Evolutionary conservation across 2,329 filamentous ascomycete species (phyloP).

Genomic region (Aspergillus quadrilineatus): DNA sequence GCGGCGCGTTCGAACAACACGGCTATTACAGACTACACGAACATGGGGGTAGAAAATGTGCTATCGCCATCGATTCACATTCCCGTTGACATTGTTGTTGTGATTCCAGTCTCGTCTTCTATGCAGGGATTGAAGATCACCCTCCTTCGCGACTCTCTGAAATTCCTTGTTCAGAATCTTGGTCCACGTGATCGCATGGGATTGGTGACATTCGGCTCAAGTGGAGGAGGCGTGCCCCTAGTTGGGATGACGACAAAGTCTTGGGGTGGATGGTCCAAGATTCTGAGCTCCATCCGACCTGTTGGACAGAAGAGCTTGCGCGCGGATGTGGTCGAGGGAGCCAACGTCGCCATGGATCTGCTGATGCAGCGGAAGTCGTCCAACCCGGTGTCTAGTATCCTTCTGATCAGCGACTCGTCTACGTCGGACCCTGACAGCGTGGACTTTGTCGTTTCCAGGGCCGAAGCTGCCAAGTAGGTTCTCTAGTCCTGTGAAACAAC

Average conservation of each 20-base stretch:
- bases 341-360: conserved; percentile 96
- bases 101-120: conserved; percentile 94
- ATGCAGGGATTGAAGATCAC: conserved; percentile 99
- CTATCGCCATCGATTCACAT: conserved; percentile 77
- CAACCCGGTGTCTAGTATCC: conserved; percentile 91
- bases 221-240: conserved; percentile 85
- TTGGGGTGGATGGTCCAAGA: conserved; percentile 87
- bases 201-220: conserved; percentile 93
- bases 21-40: conserved; percentile 88
- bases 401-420: conserved; percentile 95
- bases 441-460: conserved; percentile 94
- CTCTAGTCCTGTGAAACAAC: neutral
- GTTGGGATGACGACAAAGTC: conserved; percentile 98
- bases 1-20: conserved; percentile 80
- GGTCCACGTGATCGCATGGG: conserved; percentile 96
- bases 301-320: conserved; percentile 95
- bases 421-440: conserved; percentile 93
- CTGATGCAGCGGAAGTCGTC: conserved; percentile 96
- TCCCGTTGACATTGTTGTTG: conserved; percentile 90
- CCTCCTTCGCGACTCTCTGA: conserved; percentile 83
- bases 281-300: conserved; percentile 82
- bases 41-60: conserved; percentile 53
- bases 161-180: conserved; percentile 85
- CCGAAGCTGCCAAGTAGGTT: conserved; percentile 90
- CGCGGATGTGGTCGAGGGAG: conserved; percentile 94